Conservation (phyloP, 2,329 filamentous ascomycete species). For the Pestalotiopsis sp. region DNA sequence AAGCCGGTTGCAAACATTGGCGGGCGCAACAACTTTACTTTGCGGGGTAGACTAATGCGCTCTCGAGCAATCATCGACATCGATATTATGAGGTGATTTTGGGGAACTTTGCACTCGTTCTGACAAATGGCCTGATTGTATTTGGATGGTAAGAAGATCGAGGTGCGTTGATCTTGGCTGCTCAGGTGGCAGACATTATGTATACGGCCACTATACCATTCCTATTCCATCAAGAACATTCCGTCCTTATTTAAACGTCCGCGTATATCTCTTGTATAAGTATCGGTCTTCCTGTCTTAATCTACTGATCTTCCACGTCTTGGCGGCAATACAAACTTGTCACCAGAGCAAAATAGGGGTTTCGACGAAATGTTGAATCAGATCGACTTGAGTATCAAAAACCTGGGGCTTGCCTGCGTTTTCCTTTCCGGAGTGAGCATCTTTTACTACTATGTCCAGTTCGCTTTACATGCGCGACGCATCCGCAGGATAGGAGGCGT, state of each 20-base stretch:
- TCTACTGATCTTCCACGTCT: background rate
- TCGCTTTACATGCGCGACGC: constrained; percentile 21
- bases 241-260: background rate
- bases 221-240: background rate
- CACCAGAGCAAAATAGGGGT: background rate
- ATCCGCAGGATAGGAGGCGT: constrained; percentile 34
- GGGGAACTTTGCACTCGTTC: background rate
- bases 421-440: background rate
- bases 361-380: constrained; percentile 3
- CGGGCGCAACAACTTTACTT: too few relatives aligned
- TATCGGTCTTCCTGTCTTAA: background rate
- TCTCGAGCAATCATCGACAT: background rate
- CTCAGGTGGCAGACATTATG: background rate
- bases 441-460: constrained; percentile 17
- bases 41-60: background rate
- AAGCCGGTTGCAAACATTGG: background rate
- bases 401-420: background rate
- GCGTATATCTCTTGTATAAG: too few relatives aligned
- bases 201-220: background rate
- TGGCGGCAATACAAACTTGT: background rate
- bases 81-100: background rate
- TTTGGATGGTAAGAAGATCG: background rate
- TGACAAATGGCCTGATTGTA: background rate
- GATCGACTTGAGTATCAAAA: background rate
- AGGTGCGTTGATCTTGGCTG: background rate